Conservation (phyloP, 305 asterid genomes). For the Plantago rigida region DNA sequence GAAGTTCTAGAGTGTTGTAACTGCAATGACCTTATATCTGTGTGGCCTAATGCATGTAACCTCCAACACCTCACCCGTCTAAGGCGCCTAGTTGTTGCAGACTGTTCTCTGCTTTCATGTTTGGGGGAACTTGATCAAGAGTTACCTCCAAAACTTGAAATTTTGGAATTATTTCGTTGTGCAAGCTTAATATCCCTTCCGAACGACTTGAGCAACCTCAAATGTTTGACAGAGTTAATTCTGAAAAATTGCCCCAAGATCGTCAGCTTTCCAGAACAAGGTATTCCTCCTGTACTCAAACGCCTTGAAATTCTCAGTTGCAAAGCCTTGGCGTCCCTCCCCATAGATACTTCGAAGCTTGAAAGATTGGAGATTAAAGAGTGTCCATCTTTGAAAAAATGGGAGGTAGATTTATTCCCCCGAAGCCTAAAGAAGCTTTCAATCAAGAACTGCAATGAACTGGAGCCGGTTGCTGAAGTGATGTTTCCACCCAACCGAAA, state of each 20-base stretch:
- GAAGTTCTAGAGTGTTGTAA: slow-evolving; percentile 23
- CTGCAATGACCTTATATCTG: slow-evolving; percentile 22
- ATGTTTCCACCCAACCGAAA: slow-evolving; percentile 18
- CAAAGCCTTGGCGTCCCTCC: slow-evolving; percentile 25
- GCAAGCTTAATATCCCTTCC: slow-evolving; percentile 21
- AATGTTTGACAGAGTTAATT: slow-evolving; percentile 20
- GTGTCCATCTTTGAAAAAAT: slow-evolving; percentile 24
- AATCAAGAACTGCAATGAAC: slow-evolving; percentile 22
- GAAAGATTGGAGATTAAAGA: slow-evolving; percentile 26
- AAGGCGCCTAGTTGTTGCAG: slow-evolving; percentile 23
- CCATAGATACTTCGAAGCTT: slow-evolving; percentile 22
- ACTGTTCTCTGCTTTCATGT: slow-evolving; percentile 20
- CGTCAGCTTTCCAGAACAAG: slow-evolving; percentile 22
- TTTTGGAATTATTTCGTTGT: slow-evolving; percentile 24
- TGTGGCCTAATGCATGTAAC: slow-evolving; percentile 22
- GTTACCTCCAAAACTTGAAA: slow-evolving; percentile 26
- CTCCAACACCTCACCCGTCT: slow-evolving; percentile 13
- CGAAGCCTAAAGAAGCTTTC: slow-evolving; percentile 18
- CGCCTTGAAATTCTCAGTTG: slow-evolving; percentile 26
- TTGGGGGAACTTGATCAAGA: slow-evolving; percentile 15
- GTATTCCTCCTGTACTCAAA: slow-evolving; percentile 24
- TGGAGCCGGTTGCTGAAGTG: slow-evolving; percentile 22
- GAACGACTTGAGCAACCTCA: slow-evolving; percentile 14
- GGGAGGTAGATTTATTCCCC: slow-evolving; percentile 18
- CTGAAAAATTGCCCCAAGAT: slow-evolving; percentile 25